phyloP scores from a whole-genome alignment of 164 flowering plant species.

The Kingdonia uniflora region DNA sequence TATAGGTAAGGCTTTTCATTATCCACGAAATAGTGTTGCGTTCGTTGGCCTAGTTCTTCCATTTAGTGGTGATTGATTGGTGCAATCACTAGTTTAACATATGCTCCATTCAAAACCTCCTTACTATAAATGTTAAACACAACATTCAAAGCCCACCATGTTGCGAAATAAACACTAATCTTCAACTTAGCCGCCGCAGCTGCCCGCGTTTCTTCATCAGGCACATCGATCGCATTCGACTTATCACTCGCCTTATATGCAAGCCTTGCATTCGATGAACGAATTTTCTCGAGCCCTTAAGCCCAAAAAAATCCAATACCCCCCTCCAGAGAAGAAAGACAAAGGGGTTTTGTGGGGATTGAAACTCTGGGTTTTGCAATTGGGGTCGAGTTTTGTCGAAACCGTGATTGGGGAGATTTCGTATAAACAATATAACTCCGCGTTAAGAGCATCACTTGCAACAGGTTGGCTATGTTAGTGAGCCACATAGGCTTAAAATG shows the following conservation, averaged over 20 bases:
- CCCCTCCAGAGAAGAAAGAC: constrained; percentile 8
- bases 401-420: too few species aligned
- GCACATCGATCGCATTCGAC: constrained; percentile 26
- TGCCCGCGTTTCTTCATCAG: too few species aligned
- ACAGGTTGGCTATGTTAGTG: too few species aligned
- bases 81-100: too few species aligned
- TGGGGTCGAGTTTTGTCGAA: neutral
- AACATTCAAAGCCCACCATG: constrained; percentile 90
- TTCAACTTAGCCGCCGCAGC: constrained; percentile 38
- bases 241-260: constrained; percentile 49
- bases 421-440: too few species aligned
- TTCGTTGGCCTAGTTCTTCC: too few species aligned
- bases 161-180: constrained; percentile 75
- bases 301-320: neutral
- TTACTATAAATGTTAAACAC: constrained; percentile 86
- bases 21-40: too few species aligned
- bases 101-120: constrained; percentile 88
- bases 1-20: too few species aligned
- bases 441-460: too few species aligned
- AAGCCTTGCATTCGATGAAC: constrained; percentile 39
- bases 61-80: too few species aligned
- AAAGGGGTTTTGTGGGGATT: neutral
- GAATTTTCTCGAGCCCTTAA: constrained; percentile 7
- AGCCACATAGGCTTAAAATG: too few species aligned
- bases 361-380: neutral